Evolutionary conservation across 257 asterid genomes (phyloP).

Genomic region (Solanum etuberosum): DNA sequence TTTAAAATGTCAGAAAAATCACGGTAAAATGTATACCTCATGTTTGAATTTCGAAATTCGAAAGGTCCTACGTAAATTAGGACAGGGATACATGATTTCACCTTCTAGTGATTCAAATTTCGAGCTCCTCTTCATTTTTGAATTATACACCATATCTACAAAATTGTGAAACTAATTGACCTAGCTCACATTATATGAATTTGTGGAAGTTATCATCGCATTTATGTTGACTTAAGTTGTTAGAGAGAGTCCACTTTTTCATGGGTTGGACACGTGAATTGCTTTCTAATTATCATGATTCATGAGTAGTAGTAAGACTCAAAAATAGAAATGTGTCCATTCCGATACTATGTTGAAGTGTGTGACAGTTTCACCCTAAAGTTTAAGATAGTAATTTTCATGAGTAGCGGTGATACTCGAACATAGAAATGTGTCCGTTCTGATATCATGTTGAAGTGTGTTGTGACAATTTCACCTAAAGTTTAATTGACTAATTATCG

Average conservation of each 20-base stretch:
- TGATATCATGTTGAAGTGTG: not conserved
- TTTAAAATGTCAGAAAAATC: too few relatives aligned
- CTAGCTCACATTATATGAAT: too few relatives aligned
- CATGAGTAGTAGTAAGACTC: not conserved
- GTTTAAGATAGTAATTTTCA: too few relatives aligned
- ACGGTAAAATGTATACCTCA: too few relatives aligned
- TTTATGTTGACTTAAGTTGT: not conserved
- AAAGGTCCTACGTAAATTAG: not conserved
- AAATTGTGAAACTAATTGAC: not conserved
- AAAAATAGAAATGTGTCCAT: not conserved
- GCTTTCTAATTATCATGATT: too few relatives aligned
- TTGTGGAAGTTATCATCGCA: not conserved
- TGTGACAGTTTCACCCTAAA: not conserved
- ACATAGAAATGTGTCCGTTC: not conserved
- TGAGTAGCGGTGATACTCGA: not conserved
- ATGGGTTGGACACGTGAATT: too few relatives aligned
- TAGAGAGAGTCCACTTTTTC: not conserved
- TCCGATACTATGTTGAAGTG: too few relatives aligned
- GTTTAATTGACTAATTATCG: too few relatives aligned
- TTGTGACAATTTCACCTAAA: not conserved
- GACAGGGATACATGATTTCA: too few relatives aligned
- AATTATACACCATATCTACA: not conserved
- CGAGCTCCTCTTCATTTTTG: not conserved
- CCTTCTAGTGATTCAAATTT: not conserved
- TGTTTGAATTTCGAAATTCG: not conserved